Evolutionary conservation across 192 early-diverging fungal species (phyloP).

Genomic region (Jimgerdemannia lactiflua): DNA sequence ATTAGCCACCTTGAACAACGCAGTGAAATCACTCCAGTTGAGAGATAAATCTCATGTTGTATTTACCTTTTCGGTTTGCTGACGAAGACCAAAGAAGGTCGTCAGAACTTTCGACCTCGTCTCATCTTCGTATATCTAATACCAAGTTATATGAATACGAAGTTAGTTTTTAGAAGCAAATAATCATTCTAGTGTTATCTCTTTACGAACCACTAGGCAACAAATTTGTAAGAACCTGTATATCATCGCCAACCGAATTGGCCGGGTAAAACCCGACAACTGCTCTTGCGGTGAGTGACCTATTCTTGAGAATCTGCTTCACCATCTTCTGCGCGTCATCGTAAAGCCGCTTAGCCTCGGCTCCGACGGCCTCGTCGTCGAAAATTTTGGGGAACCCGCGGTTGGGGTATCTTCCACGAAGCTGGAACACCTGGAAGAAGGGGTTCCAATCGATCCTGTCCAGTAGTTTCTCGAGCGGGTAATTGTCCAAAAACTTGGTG

Average conservation of each 20-base stretch:
- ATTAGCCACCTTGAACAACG: no score
- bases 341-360: constrained; percentile 87
- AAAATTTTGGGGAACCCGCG: constrained; percentile 98
- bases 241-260: constrained; percentile 87
- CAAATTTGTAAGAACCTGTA: constrained; percentile 47
- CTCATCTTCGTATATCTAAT: constrained; percentile 70
- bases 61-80: constrained; percentile 72
- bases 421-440: constrained; percentile 98
- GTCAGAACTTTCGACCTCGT: constrained; percentile 58
- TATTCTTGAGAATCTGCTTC: constrained; percentile 72
- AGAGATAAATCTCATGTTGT: no score
- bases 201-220: neutral
- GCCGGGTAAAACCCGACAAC: constrained; percentile 89
- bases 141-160: neutral
- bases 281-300: constrained; percentile 68
- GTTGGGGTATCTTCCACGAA: constrained; percentile 95
- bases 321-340: constrained; percentile 86
- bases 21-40: no score
- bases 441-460: constrained; percentile 98
- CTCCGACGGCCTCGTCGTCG: constrained; percentile 89
- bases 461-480: constrained; percentile 72
- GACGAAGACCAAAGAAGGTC: constrained; percentile 87
- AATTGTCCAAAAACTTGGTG: constrained; percentile 71
- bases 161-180: neutral
- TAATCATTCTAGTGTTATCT: neutral